Conservation (phyloP, 139 green algal species). For the Medakamo hakoo region DNA sequence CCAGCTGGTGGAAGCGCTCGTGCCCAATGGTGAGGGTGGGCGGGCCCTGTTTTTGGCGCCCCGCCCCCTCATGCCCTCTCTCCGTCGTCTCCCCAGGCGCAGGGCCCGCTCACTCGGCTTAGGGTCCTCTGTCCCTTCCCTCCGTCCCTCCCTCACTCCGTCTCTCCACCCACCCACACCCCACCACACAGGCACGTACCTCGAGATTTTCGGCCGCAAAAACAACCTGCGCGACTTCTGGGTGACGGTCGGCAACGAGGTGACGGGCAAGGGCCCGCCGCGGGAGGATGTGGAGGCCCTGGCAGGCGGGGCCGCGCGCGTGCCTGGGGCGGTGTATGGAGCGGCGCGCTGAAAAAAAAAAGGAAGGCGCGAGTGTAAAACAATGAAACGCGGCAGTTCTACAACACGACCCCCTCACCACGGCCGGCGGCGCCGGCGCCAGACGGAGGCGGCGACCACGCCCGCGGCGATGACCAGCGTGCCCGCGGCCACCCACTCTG, state of each 20-base stretch:
- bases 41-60: neutral
- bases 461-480: neutral
- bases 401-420: too few species aligned
- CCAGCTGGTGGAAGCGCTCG: constrained; percentile 76
- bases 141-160: too few species aligned
- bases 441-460: neutral
- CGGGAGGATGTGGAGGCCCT: constrained; percentile 17
- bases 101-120: neutral
- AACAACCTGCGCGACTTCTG: constrained; percentile 89
- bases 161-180: too few species aligned
- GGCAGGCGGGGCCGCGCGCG: neutral
- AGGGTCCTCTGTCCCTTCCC: too few species aligned
- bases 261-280: constrained; percentile 53
- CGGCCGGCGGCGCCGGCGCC: too few species aligned
- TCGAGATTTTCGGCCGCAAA: constrained; percentile 87
- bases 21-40: constrained; percentile 42
- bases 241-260: constrained; percentile 85
- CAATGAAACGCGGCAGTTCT: too few species aligned
- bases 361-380: neutral
- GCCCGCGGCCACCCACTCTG: neutral
- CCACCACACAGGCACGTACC: constrained; percentile 48
- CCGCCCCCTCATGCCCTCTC: neutral
- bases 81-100: neutral
- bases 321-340: constrained; percentile 10
- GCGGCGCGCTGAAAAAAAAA: neutral